phyloP scores from a whole-genome alignment of 768 basidiomycete genomes.

The Xerocomellus intermedius region DNA sequence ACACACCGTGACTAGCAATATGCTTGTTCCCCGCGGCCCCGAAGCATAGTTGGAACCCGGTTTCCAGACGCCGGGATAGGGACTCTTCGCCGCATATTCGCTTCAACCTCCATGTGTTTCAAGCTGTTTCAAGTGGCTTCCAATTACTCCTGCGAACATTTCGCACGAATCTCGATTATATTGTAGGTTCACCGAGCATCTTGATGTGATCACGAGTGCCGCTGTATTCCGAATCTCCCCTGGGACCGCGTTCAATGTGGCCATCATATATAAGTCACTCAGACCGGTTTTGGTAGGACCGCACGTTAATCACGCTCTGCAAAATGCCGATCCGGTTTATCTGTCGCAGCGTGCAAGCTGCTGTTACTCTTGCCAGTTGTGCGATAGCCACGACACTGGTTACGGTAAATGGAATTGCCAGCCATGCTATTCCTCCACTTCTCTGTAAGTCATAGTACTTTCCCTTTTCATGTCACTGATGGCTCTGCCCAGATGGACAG shows the following conservation, averaged over 20 bases:
- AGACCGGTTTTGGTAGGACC: neutral
- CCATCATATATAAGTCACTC: constrained; percentile 5
- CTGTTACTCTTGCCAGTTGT: neutral
- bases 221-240: neutral
- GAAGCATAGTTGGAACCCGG: too few relatives aligned
- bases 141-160: neutral
- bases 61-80: too few relatives aligned
- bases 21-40: too few relatives aligned
- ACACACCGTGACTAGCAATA: too few relatives aligned
- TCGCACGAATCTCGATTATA: neutral
- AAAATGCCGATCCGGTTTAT: constrained; percentile 15
- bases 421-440: constrained; percentile 51
- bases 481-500: constrained; percentile 42
- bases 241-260: neutral
- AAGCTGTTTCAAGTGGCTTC: neutral
- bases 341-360: neutral
- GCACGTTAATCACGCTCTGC: neutral
- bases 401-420: constrained; percentile 43
- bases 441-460: constrained; percentile 41
- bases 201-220: constrained; percentile 1
- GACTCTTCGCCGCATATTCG: too few relatives aligned
- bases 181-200: neutral
- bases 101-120: neutral
- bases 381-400: constrained; percentile 32
- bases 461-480: neutral